Base-by-base conservation (phyloP, 176 grass and related monocot genomes). In the Otatea glauca region DNA sequence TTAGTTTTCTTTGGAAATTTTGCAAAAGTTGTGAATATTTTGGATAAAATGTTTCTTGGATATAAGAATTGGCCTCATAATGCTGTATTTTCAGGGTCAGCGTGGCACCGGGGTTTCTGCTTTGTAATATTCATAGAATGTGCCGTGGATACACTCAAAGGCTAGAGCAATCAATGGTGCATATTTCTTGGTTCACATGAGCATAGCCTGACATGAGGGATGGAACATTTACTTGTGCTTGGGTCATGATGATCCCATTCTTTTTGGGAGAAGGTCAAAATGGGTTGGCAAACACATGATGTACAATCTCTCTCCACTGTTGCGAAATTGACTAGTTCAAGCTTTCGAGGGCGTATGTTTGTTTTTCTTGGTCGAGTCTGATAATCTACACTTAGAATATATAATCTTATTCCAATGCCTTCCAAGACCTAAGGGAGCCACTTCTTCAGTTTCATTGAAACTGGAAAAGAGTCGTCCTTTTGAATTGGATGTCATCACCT, bases 381-480 rank as follows among this genome's bases (percentile, higher is more conserved):
- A 44, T 61, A 42, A 76, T 75, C 29, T 65, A 12, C 71, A 42
- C 14, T 66, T 74, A 51, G 14, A 47, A 75, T 24, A 50, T 18
- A 65, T 12, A 76, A 35, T 83, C 11, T 53, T 13, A 72, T 65
- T 9, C 55, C 55, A 59, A 82, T 62, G 39, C 39, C 5, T 43
- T 73, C 5, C 41, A 35, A 73, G 25, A 27, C 42, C 70, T 61
- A 71, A 58, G 54, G 21, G 29, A 65, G 53, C 54, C 17, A 32
- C 67, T 56, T 88, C 6, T 29, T 11, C 58, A 48, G 60, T 75
- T 84, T 41, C 37, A 83, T 23, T 51, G 44, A 38, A 77, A 88
- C 74, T 63, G 54, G 9, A 79, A 42, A 68, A 68, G 45, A 29
- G 81, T 53, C 6, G 55, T 63, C 25, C 20, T 5, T 75, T 70